Evolutionary conservation across 2,329 filamentous ascomycete species (phyloP).

Genomic region (Apiospora aurea): DNA sequence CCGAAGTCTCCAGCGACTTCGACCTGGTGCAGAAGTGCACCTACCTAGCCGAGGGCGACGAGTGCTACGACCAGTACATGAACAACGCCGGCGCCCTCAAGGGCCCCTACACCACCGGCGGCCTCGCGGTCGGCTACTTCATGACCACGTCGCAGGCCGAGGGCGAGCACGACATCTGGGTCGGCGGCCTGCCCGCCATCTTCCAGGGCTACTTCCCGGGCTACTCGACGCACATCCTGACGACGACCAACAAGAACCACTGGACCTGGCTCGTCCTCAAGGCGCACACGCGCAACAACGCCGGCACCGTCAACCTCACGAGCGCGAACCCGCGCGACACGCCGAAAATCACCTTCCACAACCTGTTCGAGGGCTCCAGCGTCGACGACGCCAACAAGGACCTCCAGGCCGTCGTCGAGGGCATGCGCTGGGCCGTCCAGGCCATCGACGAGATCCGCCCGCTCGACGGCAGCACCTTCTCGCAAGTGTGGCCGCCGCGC

Average conservation of each 20-base stretch:
- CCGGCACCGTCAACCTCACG: constrained; percentile 62
- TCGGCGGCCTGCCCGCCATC: constrained; percentile 41
- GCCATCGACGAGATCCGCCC: constrained; percentile 37
- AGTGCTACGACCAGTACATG: constrained; percentile 45
- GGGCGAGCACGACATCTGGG: constrained; percentile 41
- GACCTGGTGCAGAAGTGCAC: constrained; percentile 39
- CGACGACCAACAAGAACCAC: constrained; percentile 45
- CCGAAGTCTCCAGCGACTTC: constrained; percentile 45
- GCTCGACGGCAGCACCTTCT: constrained; percentile 39
- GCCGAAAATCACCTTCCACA: constrained; percentile 64
- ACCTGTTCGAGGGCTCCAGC: constrained; percentile 53
- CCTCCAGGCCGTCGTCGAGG: constrained; percentile 56
- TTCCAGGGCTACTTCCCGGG: constrained; percentile 45
- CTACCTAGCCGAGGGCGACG: constrained; percentile 41
- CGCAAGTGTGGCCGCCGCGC: constrained; percentile 50
- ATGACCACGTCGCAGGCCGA: constrained; percentile 40
- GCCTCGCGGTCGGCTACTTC: constrained; percentile 54
- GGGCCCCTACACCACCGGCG: constrained; percentile 48
- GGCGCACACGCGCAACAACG: constrained; percentile 62
- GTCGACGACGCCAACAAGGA: constrained; percentile 32
- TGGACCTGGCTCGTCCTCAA: constrained; percentile 56
- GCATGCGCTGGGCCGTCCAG: constrained; percentile 51
- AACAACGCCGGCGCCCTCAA: constrained; percentile 29
- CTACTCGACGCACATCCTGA: constrained; percentile 38
- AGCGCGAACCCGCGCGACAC: constrained; percentile 65